Percentiles rank a stretch among this genome's conserved stretches.
Conservation (phyloP, 495 filamentous ascomycete genomes). For the Pseudevernia furfuracea region DNA sequence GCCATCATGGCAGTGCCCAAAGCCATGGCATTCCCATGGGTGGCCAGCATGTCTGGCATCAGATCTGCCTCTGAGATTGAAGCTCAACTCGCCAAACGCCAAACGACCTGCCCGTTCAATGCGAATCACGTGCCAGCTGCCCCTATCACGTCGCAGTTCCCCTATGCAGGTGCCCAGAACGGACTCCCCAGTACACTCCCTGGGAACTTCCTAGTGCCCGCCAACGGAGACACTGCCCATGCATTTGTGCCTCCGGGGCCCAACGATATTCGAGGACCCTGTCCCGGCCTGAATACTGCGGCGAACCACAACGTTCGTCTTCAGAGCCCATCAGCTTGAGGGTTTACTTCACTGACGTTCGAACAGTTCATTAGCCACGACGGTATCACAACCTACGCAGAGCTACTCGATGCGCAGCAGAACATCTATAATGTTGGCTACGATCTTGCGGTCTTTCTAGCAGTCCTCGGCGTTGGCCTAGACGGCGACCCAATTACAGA, state of each 20-base stretch:
- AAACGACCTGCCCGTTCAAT: constrained; percentile 33
- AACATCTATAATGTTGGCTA: constrained; percentile 39
- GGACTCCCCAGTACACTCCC: constrained; percentile 30
- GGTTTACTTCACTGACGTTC: constrained; percentile 26
- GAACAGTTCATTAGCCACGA: constrained; percentile 35
- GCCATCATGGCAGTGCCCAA: not conserved
- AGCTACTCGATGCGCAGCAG: constrained; percentile 37
- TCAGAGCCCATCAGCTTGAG: constrained; percentile 32
- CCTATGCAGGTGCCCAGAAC: constrained; percentile 33
- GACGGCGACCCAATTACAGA: constrained; percentile 34
- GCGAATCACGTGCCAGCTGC: constrained; percentile 29
- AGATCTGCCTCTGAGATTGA: constrained; percentile 23
- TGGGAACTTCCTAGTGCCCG: constrained; percentile 33
- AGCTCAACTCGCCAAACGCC: constrained; percentile 18
- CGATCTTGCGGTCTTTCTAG: constrained; percentile 32
- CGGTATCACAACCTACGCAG: constrained; percentile 38
- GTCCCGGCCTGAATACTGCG: constrained; percentile 43
- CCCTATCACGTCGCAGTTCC: constrained; percentile 28
- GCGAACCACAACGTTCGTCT: constrained; percentile 38
- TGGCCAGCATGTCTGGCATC: constrained; percentile 28
- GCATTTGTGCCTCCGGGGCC: constrained; percentile 23
- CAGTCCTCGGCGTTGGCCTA: constrained; percentile 31
- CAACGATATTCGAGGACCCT: constrained; percentile 36
- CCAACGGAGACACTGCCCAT: constrained; percentile 27
- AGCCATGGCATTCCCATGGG: constrained; percentile 29